Percentiles rank a stretch among this genome's conserved stretches.
phyloP scores from a whole-genome alignment of 1,139 yeast species.

The Geotrichum bryndzae region DNA sequence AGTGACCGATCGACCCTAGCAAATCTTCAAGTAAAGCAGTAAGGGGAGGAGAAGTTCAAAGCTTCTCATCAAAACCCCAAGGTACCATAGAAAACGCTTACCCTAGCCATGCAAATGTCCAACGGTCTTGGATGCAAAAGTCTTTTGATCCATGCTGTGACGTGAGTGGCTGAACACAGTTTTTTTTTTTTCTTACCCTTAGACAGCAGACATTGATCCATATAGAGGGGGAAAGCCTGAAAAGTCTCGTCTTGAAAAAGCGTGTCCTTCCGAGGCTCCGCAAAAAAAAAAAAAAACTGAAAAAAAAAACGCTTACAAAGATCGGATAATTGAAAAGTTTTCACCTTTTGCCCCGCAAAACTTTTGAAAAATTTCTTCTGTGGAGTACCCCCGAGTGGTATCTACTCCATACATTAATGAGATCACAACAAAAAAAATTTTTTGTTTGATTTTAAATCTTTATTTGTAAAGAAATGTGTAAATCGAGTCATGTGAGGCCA shows the following conservation, averaged over 20 bases:
- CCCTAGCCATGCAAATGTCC: too few relatives aligned
- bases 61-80: neutral
- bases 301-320: too few relatives aligned
- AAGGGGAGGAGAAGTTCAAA: neutral
- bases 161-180: neutral
- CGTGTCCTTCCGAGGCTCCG: too few relatives aligned
- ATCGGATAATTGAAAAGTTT: too few relatives aligned
- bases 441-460: too few relatives aligned
- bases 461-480: too few relatives aligned
- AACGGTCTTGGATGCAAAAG: neutral
- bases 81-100: neutral
- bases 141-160: neutral
- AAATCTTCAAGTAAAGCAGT: neutral
- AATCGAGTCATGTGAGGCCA: too few relatives aligned
- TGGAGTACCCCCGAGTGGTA: neutral
- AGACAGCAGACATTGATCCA: neutral
- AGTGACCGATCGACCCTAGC: neutral
- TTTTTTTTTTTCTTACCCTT: neutral
- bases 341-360: too few relatives aligned
- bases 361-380: neutral
- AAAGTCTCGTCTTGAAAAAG: too few relatives aligned
- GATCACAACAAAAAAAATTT: neutral
- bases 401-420: neutral
- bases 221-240: too few relatives aligned
- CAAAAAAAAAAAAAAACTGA: too few relatives aligned